Evolutionary conservation across 495 filamentous ascomycete species (phyloP).

Genomic region (Penicillium pulvis): DNA sequence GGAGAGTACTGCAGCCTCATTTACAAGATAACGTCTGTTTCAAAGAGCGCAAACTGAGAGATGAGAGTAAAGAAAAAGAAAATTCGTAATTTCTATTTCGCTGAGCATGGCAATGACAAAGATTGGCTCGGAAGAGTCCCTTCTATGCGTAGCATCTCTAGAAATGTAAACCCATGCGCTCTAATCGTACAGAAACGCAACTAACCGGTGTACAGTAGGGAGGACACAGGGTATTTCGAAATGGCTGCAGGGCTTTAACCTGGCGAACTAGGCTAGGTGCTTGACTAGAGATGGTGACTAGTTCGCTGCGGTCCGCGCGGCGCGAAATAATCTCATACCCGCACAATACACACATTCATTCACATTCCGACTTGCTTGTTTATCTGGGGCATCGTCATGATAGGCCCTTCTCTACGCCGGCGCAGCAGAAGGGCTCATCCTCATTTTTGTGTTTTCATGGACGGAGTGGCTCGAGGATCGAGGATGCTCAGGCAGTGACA

Average conservation of each 20-base stretch:
- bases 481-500: constrained; percentile 22
- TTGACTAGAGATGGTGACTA: neutral
- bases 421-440: constrained; percentile 13
- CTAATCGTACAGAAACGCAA: neutral
- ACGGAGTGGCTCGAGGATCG: constrained; percentile 16
- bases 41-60: neutral
- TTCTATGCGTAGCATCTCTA: neutral
- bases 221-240: neutral
- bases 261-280: neutral
- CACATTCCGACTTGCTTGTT: neutral
- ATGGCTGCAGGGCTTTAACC: neutral
- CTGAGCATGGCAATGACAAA: neutral
- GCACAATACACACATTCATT: neutral
- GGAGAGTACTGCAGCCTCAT: constrained; percentile 1
- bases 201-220: neutral
- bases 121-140: neutral
- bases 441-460: constrained; percentile 14
- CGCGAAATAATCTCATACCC: neutral
- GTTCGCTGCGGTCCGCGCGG: neutral
- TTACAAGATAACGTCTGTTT: neutral
- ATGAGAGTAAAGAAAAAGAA: neutral
- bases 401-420: constrained; percentile 12
- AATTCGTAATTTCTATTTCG: neutral
- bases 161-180: neutral
- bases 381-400: neutral